Evolutionary conservation across 208 protist genomes (phyloP).

Genomic region (Angomonas deanei): DNA sequence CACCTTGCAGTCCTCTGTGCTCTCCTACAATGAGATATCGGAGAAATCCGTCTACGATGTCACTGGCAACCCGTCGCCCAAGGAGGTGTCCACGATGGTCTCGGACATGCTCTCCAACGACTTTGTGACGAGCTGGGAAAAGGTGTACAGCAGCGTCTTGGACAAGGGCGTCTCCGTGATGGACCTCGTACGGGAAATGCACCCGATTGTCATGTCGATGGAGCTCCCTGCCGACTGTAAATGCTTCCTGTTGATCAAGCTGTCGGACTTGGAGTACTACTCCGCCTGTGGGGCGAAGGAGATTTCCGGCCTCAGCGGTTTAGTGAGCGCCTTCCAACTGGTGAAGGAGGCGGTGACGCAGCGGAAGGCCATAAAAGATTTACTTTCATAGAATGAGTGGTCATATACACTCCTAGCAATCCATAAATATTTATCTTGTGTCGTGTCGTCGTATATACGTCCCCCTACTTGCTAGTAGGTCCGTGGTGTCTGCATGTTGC

Average conservation of each 20-base stretch:
- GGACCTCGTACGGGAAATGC: slow-evolving; percentile 71
- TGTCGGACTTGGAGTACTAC: slow-evolving; percentile 81
- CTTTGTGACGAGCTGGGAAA: slow-evolving; percentile 54
- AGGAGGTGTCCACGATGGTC: slow-evolving; percentile 65
- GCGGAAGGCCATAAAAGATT: slow-evolving; percentile 49
- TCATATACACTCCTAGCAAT: too few relatives aligned
- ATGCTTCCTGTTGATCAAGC: slow-evolving; percentile 73
- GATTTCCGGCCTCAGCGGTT: slow-evolving; percentile 40
- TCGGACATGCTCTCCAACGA: slow-evolving; percentile 65
- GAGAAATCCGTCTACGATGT: slow-evolving; percentile 76
- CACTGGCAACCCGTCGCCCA: slow-evolving; percentile 81
- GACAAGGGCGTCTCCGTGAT: slow-evolving; percentile 65
- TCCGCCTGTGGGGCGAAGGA: slow-evolving; percentile 62
- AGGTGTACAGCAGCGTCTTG: slow-evolving; percentile 33
- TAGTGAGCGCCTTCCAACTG: slow-evolving; percentile 79
- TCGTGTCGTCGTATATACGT: background rate
- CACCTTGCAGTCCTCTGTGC: slow-evolving; percentile 92
- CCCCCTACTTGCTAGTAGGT: background rate
- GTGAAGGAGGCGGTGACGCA: slow-evolving; percentile 81
- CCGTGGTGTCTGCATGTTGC: too few relatives aligned
- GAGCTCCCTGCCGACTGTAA: slow-evolving; percentile 80
- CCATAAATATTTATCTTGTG: too few relatives aligned
- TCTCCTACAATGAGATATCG: slow-evolving; percentile 62
- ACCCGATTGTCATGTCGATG: slow-evolving; percentile 80
- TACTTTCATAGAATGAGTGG: slow-evolving; percentile 17